phyloP scores from a whole-genome alignment of 495 filamentous ascomycete genomes.

The Penicillium chermesinum region DNA sequence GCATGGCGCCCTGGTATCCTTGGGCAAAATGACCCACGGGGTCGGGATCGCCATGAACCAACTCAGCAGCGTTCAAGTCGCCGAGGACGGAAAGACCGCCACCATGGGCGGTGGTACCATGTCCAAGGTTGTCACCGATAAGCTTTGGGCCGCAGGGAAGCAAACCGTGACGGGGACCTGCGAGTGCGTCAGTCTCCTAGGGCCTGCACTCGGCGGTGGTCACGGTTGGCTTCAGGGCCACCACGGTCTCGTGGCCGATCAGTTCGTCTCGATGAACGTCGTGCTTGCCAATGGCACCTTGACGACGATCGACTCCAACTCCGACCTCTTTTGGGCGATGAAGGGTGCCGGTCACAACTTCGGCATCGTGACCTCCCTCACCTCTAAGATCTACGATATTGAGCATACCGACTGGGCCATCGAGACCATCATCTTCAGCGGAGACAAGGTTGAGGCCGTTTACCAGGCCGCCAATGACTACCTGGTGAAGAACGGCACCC shows the following conservation, averaged over 20 bases:
- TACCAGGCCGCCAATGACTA: constrained; percentile 44
- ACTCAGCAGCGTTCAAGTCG: constrained; percentile 39
- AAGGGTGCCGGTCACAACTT: constrained; percentile 60
- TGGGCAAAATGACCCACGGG: constrained; percentile 42
- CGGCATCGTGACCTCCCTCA: constrained; percentile 50
- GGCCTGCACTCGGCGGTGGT: constrained; percentile 56
- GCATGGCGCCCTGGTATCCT: constrained; percentile 40
- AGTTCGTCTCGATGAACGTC: constrained; percentile 48
- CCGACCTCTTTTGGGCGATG: constrained; percentile 54
- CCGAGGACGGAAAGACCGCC: constrained; percentile 40
- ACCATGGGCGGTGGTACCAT: constrained; percentile 48
- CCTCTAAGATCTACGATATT: constrained; percentile 44
- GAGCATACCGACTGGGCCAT: constrained; percentile 37
- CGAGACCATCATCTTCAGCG: constrained; percentile 42
- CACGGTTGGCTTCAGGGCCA: constrained; percentile 56
- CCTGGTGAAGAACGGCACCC: constrained; percentile 34
- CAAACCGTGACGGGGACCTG: constrained; percentile 49
- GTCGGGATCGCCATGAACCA: constrained; percentile 45
- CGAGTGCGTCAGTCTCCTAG: constrained; percentile 51
- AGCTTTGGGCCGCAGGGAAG: constrained; percentile 26
- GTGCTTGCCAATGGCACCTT: constrained; percentile 51
- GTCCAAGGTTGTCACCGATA: constrained; percentile 26
- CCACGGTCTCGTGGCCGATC: constrained; percentile 55
- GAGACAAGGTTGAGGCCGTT: constrained; percentile 46
- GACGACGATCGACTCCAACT: constrained; percentile 29